These are phyloP conservation scores for Ambispora gerdemannii DNA, from an alignment of 192 early-diverging fungal genomes.

Conservation along the genomic window DNA sequence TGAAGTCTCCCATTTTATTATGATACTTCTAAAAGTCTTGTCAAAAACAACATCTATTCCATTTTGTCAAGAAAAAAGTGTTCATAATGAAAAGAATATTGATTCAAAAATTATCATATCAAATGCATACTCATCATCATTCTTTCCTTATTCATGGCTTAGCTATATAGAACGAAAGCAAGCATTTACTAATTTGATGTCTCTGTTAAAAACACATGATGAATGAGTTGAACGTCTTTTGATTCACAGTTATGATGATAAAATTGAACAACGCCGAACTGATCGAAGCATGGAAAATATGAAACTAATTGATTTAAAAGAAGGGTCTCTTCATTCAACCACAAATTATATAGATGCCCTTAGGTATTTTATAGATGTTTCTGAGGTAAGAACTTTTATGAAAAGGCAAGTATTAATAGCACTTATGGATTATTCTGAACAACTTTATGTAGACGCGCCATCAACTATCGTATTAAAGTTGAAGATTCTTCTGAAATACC, in stretches of 20 bases:
- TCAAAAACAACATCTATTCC: background rate
- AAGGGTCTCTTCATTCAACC: background rate
- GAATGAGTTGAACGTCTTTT: conserved; percentile 12
- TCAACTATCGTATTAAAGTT: background rate
- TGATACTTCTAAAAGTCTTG: conserved; percentile 1
- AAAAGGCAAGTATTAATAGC: background rate
- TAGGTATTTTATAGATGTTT: background rate
- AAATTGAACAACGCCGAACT: background rate
- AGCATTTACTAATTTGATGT: conserved; percentile 7
- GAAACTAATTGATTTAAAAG: conserved; percentile 4
- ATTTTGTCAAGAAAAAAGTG: conserved; percentile 4
- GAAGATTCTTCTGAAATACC: background rate
- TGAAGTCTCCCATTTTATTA: conserved; percentile 1
- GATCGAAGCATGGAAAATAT: conserved; percentile 24
- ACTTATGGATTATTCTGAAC: conserved; percentile 14
- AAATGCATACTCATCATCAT: no score
- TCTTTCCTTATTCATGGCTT: no score
- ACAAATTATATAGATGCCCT: conserved; percentile 13
- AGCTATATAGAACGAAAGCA: conserved; percentile 14
- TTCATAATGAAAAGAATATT: conserved; percentile 15
- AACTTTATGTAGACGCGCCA: background rate
- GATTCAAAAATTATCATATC: no score
- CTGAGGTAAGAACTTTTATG: background rate
- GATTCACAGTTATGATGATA: background rate
- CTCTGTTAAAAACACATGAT: background rate